A percentile compares a stretch with the other conserved stretches of the same genome.
These are phyloP conservation scores for Termitomyces sp. DNA, from an alignment of 768 basidiomycete genomes.

Conservation along the genomic window DNA sequence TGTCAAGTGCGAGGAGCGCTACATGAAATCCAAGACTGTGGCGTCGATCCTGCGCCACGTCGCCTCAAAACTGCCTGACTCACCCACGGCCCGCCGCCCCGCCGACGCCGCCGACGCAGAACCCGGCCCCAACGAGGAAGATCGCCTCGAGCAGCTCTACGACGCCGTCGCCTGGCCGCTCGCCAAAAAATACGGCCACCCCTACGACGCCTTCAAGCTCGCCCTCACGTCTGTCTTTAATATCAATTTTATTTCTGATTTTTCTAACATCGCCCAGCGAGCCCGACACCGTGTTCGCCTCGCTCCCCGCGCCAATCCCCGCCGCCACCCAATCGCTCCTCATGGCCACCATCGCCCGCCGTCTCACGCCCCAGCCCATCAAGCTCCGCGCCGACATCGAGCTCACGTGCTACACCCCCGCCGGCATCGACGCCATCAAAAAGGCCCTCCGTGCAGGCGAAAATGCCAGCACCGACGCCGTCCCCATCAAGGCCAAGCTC, in stretches of 20 bases:
- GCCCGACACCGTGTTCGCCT: conserved; percentile 71
- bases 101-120: conserved; percentile 24
- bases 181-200: conserved; percentile 86
- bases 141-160: conserved; percentile 79
- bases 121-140: conserved; percentile 57
- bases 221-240: conserved; percentile 73
- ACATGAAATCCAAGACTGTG: conserved; percentile 77
- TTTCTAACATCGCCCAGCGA: conserved; percentile 23
- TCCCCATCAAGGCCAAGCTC: conserved; percentile 95
- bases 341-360: conserved; percentile 81
- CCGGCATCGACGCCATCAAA: conserved; percentile 96
- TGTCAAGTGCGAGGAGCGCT: conserved; percentile 70
- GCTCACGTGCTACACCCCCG: conserved; percentile 91
- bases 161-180: conserved; percentile 93
- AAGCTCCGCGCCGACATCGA: conserved; percentile 98
- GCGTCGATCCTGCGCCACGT: conserved; percentile 91
- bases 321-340: conserved; percentile 57
- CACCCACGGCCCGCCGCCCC: neutral
- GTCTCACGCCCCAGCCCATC: conserved; percentile 96
- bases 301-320: conserved; percentile 53
- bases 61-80: conserved; percentile 63
- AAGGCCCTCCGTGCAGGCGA: conserved; percentile 88
- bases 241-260: neutral
- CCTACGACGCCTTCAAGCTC: conserved; percentile 97
- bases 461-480: conserved; percentile 76